These are phyloP conservation scores for Talaromyces ruber DNA, from an alignment of 495 filamentous ascomycete genomes.

Conservation along the genomic window DNA sequence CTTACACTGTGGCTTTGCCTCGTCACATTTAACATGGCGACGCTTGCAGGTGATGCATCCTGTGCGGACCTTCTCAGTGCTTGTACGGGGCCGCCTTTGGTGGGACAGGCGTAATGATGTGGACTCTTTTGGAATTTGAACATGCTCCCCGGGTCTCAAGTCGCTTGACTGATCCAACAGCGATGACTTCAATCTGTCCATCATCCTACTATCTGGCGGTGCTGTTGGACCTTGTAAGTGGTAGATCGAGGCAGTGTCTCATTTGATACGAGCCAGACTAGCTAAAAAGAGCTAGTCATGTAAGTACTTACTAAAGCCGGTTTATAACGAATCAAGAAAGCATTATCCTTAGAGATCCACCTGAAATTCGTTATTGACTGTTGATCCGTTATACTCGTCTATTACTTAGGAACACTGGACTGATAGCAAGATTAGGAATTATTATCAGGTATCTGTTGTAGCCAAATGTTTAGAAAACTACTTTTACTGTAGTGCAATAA, in stretches of 20 bases:
- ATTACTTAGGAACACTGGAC: too few relatives aligned
- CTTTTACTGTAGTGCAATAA: too few relatives aligned
- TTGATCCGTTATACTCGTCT: neutral
- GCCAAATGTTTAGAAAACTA: too few relatives aligned
- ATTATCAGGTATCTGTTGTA: too few relatives aligned
- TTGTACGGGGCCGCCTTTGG: neutral
- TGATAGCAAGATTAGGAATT: too few relatives aligned
- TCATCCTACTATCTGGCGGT: neutral
- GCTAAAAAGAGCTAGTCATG: neutral
- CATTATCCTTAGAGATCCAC: neutral
- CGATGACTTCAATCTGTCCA: neutral
- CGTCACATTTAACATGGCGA: slow-evolving; percentile 37
- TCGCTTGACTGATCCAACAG: neutral
- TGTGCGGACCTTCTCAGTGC: slow-evolving; percentile 11
- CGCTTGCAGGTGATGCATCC: slow-evolving; percentile 32
- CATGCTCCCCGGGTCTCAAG: neutral
- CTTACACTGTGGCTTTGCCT: slow-evolving; percentile 31
- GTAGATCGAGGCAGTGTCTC: neutral
- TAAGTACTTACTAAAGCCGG: neutral
- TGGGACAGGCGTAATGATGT: neutral
- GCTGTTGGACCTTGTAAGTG: neutral
- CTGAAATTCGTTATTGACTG: neutral
- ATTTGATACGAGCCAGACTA: neutral
- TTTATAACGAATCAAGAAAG: neutral
- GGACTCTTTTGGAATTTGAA: neutral